phyloP scores from a whole-genome alignment of 495 filamentous ascomycete genomes.

The Hypoxylon intermedium region DNA sequence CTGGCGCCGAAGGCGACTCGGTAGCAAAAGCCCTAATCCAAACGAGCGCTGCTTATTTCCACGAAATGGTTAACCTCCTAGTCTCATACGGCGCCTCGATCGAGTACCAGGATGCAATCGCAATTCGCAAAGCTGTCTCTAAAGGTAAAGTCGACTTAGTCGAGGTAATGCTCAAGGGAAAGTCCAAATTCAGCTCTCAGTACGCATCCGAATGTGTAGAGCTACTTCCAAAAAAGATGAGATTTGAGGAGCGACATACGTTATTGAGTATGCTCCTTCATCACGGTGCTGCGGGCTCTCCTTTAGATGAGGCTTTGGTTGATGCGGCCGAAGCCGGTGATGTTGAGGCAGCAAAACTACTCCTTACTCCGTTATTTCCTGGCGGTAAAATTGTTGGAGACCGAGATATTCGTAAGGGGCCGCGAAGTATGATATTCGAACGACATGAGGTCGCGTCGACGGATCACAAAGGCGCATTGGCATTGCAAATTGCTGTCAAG shows the following conservation, averaged over 20 bases:
- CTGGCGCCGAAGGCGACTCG: conserved; percentile 51
- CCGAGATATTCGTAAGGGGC: conserved; percentile 33
- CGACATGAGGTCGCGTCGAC: conserved; percentile 55
- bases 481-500: conserved; percentile 50
- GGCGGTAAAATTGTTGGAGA: conserved; percentile 30
- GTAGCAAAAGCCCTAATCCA: conserved; percentile 48
- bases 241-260: conserved; percentile 50
- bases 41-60: conserved; percentile 47
- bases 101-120: conserved; percentile 51
- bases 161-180: conserved; percentile 48
- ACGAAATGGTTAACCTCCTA: conserved; percentile 56
- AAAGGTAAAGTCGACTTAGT: conserved; percentile 49
- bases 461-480: conserved; percentile 51
- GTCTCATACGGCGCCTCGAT: conserved; percentile 54
- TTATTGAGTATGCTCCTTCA: conserved; percentile 48
- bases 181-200: conserved; percentile 42
- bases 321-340: conserved; percentile 51
- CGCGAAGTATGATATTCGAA: conserved; percentile 40
- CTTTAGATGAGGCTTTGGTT: conserved; percentile 50
- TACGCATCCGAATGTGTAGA: conserved; percentile 54
- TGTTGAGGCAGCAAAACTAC: conserved; percentile 47
- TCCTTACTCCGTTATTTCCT: conserved; percentile 52
- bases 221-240: conserved; percentile 50
- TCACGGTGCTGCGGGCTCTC: conserved; percentile 49
- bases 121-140: conserved; percentile 47